Conservation (phyloP, 176 grass and related monocot species). For the Eragrostis curvula region DNA sequence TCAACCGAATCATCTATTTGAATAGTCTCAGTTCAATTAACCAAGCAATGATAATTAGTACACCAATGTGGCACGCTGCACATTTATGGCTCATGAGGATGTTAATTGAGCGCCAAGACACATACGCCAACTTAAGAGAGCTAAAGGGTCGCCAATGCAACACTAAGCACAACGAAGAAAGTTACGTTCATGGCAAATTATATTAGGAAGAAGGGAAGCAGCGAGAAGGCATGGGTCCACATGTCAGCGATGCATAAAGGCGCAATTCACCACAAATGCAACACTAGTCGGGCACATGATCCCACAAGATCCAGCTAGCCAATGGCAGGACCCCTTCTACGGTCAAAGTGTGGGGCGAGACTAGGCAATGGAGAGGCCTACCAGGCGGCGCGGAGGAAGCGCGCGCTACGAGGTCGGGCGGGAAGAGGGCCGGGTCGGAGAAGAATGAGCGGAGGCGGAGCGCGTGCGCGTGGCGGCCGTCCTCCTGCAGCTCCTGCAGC, state of each 20-base stretch:
- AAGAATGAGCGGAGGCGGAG: constrained; percentile 91
- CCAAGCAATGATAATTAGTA: neutral
- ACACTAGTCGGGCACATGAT: neutral
- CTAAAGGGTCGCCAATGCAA: constrained; percentile 13
- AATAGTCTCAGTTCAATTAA: neutral
- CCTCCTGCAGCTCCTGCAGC: constrained; percentile 89
- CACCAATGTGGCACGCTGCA: neutral
- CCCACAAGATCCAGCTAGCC: constrained; percentile 36
- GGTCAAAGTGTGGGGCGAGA: neutral
- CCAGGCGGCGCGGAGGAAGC: constrained; percentile 58
- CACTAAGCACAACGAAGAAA: neutral
- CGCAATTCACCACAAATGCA: constrained; percentile 14
- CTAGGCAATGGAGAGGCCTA: constrained; percentile 20
- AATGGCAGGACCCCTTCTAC: neutral
- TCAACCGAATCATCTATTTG: neutral
- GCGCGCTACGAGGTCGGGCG: constrained; percentile 69
- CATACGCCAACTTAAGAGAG: constrained; percentile 7
- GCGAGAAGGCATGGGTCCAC: neutral
- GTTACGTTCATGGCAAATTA: constrained; percentile 13
- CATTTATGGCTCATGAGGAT: neutral
- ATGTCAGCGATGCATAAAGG: constrained; percentile 2
- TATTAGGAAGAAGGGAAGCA: neutral
- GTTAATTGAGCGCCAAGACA: neutral
- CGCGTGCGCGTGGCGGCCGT: constrained; percentile 82
- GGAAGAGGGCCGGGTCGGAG: constrained; percentile 67